Evolutionary conservation across 1,284 basidiomycete species (phyloP), one percentile per base, ranked within the genome.

Genomic region (Ustilago crameri): DNA sequence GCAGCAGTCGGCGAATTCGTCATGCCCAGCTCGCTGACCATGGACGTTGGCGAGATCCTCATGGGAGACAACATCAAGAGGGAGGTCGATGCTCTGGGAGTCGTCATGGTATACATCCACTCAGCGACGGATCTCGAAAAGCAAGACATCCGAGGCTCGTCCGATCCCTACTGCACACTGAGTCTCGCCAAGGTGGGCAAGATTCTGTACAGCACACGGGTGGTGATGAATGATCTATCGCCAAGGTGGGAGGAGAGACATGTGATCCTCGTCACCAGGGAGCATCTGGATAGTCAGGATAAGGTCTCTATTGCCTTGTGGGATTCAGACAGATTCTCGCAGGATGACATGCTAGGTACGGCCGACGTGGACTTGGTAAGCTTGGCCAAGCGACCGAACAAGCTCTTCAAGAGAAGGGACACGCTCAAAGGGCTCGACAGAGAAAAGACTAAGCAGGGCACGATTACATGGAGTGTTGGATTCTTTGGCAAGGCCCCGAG

Each of bases 321-420:
- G 77, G 85, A 86, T 55, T 81, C 84, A 27, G 86, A 86, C 62
- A 71, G 85, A 3, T 85, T 85, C 62, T 85, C 84, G 14, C 74
- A 84, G 5, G 86, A 86, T 66, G 86, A 86, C 57, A 73, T 83
- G 4, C 69, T 86, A 18, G 86, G 86, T 1, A 54, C 82, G 0
- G 82, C 85, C 22, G 83, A 85, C 45, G 73, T 85, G 17, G 83
- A 85, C 45, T 65, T 86, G 10, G 75, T 80, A 2, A 81, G 83
- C 9, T 54, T 86, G 20, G 76, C 86, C 15, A 83, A 83, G 27
- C 49, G 54, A 24, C 62, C 74, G 40, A 53, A 74, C 57, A 30
- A 59, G 49, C 37, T 61, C 7, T 57, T 48, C 60, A 27, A 41
- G 47, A 22, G 55, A 24, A 45, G 53, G 9, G 76, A 67, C 44